phyloP scores from a whole-genome alignment of 768 basidiomycete species.

The Lactarius deliciosus region DNA sequence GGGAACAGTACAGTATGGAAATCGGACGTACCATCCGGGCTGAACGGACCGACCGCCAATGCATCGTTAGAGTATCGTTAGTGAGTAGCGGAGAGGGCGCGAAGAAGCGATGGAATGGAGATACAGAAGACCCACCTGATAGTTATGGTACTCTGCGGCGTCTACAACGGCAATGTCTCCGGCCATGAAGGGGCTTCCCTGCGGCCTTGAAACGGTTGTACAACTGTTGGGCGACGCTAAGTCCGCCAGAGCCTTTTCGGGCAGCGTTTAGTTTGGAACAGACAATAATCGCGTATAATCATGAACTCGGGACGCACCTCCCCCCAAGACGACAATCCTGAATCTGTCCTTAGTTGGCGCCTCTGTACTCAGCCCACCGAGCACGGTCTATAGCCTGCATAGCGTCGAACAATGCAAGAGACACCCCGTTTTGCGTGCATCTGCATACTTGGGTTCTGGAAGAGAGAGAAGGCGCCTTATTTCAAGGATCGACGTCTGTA shows the following conservation, averaged over 20 bases:
- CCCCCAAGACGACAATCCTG: constrained; percentile 86
- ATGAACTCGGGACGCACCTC: constrained; percentile 50
- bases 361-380: constrained; percentile 41
- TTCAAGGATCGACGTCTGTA: neutral
- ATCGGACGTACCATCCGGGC: constrained; percentile 78
- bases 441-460: neutral
- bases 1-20: neutral
- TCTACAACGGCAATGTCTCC: constrained; percentile 90
- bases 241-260: constrained; percentile 70
- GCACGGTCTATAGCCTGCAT: neutral
- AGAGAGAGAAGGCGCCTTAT: neutral
- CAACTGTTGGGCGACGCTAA: constrained; percentile 85
- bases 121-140: constrained; percentile 53
- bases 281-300: neutral
- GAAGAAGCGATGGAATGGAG: neutral
- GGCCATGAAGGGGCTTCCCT: constrained; percentile 59
- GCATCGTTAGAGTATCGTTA: constrained; percentile 15
- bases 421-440: constrained; percentile 23
- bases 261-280: neutral
- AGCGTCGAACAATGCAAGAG: constrained; percentile 9
- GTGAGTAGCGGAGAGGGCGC: neutral
- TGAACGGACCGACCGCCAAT: constrained; percentile 37
- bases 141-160: constrained; percentile 77
- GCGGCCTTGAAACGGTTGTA: constrained; percentile 73
- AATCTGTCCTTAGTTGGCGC: constrained; percentile 52